A percentile compares a stretch with the other conserved stretches of the same genome.
phyloP scores from a whole-genome alignment of 495 filamentous ascomycete genomes.

The Cercophora newfieldiana region DNA sequence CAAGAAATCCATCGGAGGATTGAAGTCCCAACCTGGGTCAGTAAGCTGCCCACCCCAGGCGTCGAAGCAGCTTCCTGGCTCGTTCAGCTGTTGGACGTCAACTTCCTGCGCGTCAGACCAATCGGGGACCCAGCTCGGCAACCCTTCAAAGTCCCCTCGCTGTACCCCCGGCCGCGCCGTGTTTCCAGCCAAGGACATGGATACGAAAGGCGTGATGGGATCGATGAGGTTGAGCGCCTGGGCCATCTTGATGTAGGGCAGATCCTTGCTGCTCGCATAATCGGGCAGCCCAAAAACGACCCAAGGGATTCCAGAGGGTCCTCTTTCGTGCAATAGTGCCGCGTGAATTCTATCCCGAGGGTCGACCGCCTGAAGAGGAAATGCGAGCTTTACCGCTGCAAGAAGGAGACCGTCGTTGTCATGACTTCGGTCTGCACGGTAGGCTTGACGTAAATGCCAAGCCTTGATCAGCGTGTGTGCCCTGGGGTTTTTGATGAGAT shows the following conservation, averaged over 20 bases:
- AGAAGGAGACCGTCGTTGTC: background rate
- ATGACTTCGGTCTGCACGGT: too few species aligned
- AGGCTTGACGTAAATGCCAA: background rate
- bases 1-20: too few species aligned
- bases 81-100: background rate
- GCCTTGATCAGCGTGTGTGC: background rate
- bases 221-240: background rate
- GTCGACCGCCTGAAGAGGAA: background rate
- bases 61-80: background rate
- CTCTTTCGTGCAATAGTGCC: background rate
- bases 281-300: background rate
- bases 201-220: background rate
- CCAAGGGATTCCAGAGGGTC: background rate
- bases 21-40: too few species aligned
- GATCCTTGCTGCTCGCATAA: too few species aligned
- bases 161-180: background rate
- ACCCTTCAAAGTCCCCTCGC: background rate
- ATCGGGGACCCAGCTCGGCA: background rate
- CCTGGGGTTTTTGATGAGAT: conserved; percentile 1
- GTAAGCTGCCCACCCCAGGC: background rate
- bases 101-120: background rate
- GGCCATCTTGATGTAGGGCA: too few species aligned
- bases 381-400: background rate
- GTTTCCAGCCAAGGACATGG: background rate
- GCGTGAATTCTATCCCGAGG: background rate